Evolutionary conservation across 805 yeast genomes (phyloP).

Genomic region (Isabelozyma rhagii): DNA sequence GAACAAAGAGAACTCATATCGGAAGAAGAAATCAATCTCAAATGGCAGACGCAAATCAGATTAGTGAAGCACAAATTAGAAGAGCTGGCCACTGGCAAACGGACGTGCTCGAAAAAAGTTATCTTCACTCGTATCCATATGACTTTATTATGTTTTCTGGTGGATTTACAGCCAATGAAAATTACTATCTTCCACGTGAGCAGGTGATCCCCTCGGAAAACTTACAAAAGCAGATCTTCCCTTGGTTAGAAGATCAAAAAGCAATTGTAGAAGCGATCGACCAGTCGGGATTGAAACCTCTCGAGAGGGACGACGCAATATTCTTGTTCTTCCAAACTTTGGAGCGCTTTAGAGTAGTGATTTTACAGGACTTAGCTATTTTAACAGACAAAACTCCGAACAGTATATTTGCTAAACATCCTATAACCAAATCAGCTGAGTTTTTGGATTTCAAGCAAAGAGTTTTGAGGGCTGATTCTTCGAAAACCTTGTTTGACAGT

Average conservation of each 20-base stretch:
- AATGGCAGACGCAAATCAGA: neutral
- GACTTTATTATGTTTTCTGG: neutral
- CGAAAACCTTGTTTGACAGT: too few relatives aligned
- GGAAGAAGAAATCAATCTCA: neutral
- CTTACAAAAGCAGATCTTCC: slow-evolving; percentile 3
- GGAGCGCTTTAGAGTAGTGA: slow-evolving; percentile 1
- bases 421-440: neutral
- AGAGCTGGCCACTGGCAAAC: neutral
- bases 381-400: neutral
- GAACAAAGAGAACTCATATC: neutral
- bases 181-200: slow-evolving; percentile 1
- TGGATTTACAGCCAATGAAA: neutral
- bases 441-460: too few relatives aligned
- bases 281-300: neutral
- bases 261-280: neutral
- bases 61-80: neutral
- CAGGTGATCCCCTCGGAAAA: neutral
- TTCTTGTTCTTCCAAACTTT: neutral
- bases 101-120: neutral
- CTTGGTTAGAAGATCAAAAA: slow-evolving; percentile 4
- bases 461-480: too few relatives aligned
- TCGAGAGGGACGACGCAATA: neutral
- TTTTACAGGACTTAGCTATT: slow-evolving; percentile 4
- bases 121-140: neutral
- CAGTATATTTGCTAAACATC: slow-evolving; percentile 4